These are phyloP conservation scores for Emydomyces testavorans DNA, from an alignment of 2,329 filamentous ascomycete species.

Conservation along the genomic window DNA sequence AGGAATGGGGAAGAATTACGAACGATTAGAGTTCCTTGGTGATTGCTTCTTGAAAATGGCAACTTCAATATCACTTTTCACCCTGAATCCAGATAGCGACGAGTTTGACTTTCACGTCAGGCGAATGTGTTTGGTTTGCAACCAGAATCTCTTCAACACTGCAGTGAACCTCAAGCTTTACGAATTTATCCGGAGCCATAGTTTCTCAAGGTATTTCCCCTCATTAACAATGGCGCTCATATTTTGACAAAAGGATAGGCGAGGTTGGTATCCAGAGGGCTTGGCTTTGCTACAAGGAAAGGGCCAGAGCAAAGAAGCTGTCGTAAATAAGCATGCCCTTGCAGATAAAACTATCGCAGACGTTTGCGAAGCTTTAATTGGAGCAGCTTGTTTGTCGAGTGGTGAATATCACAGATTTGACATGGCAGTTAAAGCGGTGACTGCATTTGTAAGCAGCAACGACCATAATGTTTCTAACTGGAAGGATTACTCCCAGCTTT, in stretches of 20 bases:
- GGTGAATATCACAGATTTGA: constrained; percentile 44
- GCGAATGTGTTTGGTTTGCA: constrained; percentile 84
- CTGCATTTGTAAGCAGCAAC: constrained; percentile 51
- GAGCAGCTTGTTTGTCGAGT: constrained; percentile 58
- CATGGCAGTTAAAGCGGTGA: constrained; percentile 48
- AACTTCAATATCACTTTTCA: constrained; percentile 77
- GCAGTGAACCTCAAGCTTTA: constrained; percentile 55
- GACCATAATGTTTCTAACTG: constrained; percentile 61
- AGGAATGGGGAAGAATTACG: constrained; percentile 91
- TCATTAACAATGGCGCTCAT: neutral
- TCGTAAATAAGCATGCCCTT: constrained; percentile 49
- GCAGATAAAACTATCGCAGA: constrained; percentile 87
- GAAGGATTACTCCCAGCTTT: constrained; percentile 60
- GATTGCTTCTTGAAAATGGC: constrained; percentile 94
- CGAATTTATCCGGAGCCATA: constrained; percentile 69
- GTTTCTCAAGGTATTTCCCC: constrained; percentile 55
- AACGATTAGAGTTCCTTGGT: constrained; percentile 83
- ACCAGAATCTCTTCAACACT: constrained; percentile 72
- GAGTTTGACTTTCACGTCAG: constrained; percentile 84
- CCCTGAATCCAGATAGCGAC: constrained; percentile 60
- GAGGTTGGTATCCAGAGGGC: constrained; percentile 79
- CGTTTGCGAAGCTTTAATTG: constrained; percentile 88
- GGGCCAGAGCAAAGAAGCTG: constrained; percentile 38
- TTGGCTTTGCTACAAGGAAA: constrained; percentile 65
- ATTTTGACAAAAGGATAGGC: constrained; percentile 31